Base-by-base conservation (phyloP, 78 protist genomes). In the Dictyostelium capitatum region DNA sequence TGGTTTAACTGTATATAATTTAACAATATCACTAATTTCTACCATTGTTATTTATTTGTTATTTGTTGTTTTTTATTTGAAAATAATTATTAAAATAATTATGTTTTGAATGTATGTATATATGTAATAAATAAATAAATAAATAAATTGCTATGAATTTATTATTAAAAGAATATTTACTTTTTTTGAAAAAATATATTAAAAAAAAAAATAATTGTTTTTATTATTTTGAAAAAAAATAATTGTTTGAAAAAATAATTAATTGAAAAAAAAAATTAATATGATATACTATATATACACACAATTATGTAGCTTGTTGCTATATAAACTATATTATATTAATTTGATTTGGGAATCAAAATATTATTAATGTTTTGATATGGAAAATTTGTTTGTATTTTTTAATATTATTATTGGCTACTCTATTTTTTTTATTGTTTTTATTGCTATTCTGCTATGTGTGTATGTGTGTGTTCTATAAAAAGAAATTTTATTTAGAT, bases 1-100 rank as follows among this genome's bases (percentile, higher is more conserved):
- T 65, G 93, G 93, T 25, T 43, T 54, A 7, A 62, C 30, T 30
- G 32, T 48, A 19, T 87, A 87, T 46, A 87, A 77, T 20, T 62
- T 77, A 10, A 87, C 15, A 50, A 87, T 87, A 30, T 87, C 93
- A 23, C 25, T 74, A n/a, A 67, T 69, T 15, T 84, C 92, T 47
- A 84, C 37, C 83, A 79, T 79, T 77, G 8, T 51, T 77, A 3
- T 23, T 53, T 32, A 15, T 15, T 67, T 12, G 28, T 11, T 62
- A 62, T 17, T 20, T 37, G 43, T 37, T 37, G 43, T 51, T 0
- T 51, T 51, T 51, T 1, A 51, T 4, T 51, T 51, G 56, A 51
- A 51, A 51, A 51, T 14, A 51, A 51, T 8, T 48, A 48, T 37
- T 37, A 3, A 37, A 3, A 37, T 37, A 37, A 37, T 37, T 37